Base-by-base conservation (phyloP, 2,329 filamentous ascomycete genomes). In the Scopulariopsis brevicaulis region DNA sequence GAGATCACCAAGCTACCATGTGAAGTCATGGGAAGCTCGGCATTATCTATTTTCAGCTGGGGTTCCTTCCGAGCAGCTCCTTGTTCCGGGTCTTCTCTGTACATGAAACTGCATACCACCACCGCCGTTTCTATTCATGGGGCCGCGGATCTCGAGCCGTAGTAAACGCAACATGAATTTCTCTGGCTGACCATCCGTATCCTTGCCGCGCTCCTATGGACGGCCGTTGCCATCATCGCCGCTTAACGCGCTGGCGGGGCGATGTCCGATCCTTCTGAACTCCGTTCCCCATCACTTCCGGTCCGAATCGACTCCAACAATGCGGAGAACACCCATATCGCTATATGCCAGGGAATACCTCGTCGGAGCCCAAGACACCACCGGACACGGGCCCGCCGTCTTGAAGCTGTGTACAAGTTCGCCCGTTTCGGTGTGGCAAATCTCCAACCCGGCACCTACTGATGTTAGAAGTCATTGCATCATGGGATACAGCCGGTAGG, bases 301-400 rank as follows among this genome's bases (percentile, higher is more conserved):
- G 54, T 77, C 77, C 62, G 51, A 53, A 22, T 83, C 81, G 43
- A 81, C 71, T 12, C 85, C 85, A 54, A 90, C 75, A 59, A 91
- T 89, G 65, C 86, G 84, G 59, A 92, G 70, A 55, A 79, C 79
- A 1, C 85, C 85, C 40, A 82, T 71, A 65, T 92, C 88, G 56
- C 82, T 82, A 67, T 90, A 91, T 1, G 88, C 89, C 60, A 93
- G 71, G 63, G 81, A 84, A 68, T 92, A 92, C 59, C 84, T 78
- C 50, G 80, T 85, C 2, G 89, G 89, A 62, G 89, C 87, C 88
- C 88, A 92, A 2, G 85, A 81, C 8, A 91, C 85, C 12, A 87
- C 78, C 1, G 83, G 81, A 58, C 81, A 83, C 14, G 85, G 74
- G 24, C 82, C 79, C 1, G 76, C 75, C 11, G 87, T 86, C 69